Evolutionary conservation across 768 basidiomycete species (phyloP).

Genomic region (Termitomyces sp.): DNA sequence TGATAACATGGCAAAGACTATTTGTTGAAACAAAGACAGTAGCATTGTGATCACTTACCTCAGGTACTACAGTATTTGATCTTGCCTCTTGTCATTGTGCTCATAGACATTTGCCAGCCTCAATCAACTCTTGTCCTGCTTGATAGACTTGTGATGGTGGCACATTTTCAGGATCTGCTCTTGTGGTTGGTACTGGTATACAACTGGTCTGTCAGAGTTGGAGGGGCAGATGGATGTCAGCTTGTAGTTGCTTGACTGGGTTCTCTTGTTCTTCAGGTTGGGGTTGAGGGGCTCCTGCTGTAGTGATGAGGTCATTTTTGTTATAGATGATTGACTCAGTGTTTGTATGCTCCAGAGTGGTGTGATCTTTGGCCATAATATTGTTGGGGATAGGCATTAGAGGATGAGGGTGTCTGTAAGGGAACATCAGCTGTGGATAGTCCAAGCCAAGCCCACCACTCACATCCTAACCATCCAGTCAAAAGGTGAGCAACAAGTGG

Average conservation of each 20-base stretch:
- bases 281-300: neutral
- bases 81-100: neutral
- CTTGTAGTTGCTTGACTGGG: neutral
- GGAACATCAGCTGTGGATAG: no score
- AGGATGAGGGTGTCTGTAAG: no score
- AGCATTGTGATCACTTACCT: no score
- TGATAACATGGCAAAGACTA: no score
- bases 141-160: no score
- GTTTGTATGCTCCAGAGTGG: neutral
- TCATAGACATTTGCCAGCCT: neutral
- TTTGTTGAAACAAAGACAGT: no score
- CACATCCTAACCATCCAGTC: no score
- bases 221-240: neutral
- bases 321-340: neutral
- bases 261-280: neutral
- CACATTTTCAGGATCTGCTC: no score
- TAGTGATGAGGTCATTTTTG: neutral
- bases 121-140: neutral
- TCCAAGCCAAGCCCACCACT: no score
- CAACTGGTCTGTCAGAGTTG: neutral
- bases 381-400: neutral
- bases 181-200: neutral
- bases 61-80: neutral
- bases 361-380: neutral
- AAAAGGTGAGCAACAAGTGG: no score